These are phyloP conservation scores for Meyerozyma elateridarum DNA, from an alignment of 1,139 yeast genomes.

Conservation along the genomic window DNA sequence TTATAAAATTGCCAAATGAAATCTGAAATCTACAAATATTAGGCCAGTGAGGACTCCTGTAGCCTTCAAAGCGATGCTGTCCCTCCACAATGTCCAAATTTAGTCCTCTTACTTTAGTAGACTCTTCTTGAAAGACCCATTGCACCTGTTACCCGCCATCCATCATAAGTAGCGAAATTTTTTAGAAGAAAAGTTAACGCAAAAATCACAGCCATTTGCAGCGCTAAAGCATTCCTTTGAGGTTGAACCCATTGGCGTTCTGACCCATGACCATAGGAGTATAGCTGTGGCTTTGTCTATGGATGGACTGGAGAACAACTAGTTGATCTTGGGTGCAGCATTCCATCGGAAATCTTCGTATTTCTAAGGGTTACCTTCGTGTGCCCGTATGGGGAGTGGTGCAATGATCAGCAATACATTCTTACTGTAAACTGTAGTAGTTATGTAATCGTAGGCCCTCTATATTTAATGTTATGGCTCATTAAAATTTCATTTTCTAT, in stretches of 20 bases:
- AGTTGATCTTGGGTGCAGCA: constrained; percentile 83
- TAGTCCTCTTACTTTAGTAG: too few species aligned
- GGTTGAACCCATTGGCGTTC: constrained; percentile 73
- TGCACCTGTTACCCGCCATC: constrained; percentile 2
- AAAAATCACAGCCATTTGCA: constrained; percentile 64
- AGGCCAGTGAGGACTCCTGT: too few species aligned
- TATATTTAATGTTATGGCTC: too few species aligned
- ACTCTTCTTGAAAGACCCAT: too few species aligned
- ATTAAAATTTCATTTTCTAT: too few species aligned
- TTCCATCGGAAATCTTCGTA: constrained; percentile 49
- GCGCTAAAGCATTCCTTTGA: constrained; percentile 66
- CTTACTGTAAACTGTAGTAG: constrained; percentile 7
- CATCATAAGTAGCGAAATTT: background rate
- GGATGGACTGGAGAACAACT: constrained; percentile 63
- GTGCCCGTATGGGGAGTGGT: constrained; percentile 76
- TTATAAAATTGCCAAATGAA: too few species aligned
- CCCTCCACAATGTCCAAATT: too few species aligned
- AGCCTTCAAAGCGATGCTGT: too few species aligned
- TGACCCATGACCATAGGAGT: constrained; percentile 76
- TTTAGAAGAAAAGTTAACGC: constrained; percentile 41
- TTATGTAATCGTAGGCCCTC: too few species aligned
- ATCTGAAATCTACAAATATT: too few species aligned
- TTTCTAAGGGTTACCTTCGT: constrained; percentile 78
- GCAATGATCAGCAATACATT: constrained; percentile 74
- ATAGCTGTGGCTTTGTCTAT: constrained; percentile 37